A percentile compares a stretch with the other conserved stretches of the same genome.
These are phyloP conservation scores for Candida vaughaniae DNA, from an alignment of 805 yeast genomes.

Conservation along the genomic window DNA sequence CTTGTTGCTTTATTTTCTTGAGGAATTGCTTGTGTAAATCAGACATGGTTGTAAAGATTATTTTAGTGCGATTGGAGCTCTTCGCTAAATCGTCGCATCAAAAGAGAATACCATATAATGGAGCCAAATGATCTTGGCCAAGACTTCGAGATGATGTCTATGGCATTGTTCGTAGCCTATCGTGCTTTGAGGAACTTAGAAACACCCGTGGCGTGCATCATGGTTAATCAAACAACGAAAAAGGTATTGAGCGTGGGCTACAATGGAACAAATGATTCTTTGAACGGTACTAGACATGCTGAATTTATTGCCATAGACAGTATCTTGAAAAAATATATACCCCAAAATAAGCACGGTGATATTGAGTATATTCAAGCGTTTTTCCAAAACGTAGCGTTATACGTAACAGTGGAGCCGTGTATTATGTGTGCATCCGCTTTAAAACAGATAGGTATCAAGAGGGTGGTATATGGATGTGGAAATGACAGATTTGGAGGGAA, in stretches of 20 bases:
- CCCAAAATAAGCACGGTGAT: slow-evolving; percentile 21
- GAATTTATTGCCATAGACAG: slow-evolving; percentile 72
- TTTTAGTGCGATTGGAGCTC: too few relatives aligned
- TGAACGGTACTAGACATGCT: slow-evolving; percentile 90
- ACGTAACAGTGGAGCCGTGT: slow-evolving; percentile 97
- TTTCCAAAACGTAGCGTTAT: slow-evolving; percentile 61
- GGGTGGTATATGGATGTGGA: slow-evolving; percentile 87
- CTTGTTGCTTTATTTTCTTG: slow-evolving; percentile 23
- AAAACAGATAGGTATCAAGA: slow-evolving; percentile 70
- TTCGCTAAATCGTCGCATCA: too few relatives aligned
- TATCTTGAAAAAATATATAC: slow-evolving; percentile 10
- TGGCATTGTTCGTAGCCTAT: slow-evolving; percentile 38
- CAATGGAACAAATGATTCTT: slow-evolving; percentile 81
- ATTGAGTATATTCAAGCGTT: slow-evolving; percentile 25
- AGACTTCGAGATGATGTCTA: slow-evolving; percentile 26
- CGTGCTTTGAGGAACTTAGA: slow-evolving; percentile 35
- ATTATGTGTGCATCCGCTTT: slow-evolving; percentile 96
- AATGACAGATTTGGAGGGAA: slow-evolving; percentile 97
- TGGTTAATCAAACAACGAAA: slow-evolving; percentile 27
- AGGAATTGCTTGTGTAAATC: slow-evolving; percentile 28
- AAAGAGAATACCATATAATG: too few relatives aligned
- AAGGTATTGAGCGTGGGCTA: slow-evolving; percentile 70
- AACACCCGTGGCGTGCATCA: slow-evolving; percentile 43
- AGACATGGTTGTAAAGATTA: slow-evolving; percentile 25
- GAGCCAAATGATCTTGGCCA: not conserved